Conservation (phyloP, 1,284 basidiomycete genomes). For the Heterobasidion occidentale region DNA sequence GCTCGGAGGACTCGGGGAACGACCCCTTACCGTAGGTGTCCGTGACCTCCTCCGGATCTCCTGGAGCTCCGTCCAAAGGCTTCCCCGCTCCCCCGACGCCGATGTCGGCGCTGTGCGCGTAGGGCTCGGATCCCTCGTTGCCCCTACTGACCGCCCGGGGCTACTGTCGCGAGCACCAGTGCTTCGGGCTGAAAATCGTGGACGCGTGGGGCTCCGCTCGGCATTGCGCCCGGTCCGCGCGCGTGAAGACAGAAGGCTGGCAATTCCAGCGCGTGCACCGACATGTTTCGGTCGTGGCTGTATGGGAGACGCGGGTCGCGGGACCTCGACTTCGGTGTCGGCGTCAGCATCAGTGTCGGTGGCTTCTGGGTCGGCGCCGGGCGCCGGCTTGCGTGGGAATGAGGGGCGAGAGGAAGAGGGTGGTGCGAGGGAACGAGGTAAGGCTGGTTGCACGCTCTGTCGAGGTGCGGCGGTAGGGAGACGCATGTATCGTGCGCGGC, state of each 20-base stretch:
- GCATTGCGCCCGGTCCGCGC: constrained; percentile 24
- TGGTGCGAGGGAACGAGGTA: constrained; percentile 3
- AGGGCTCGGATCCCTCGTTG: constrained; percentile 27
- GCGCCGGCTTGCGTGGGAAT: constrained; percentile 23
- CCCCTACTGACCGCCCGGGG: constrained; percentile 21
- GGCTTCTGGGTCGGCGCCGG: constrained; percentile 16
- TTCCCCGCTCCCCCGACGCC: constrained; percentile 15
- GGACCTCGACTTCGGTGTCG: constrained; percentile 1
- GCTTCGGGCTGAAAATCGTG: constrained; percentile 21
- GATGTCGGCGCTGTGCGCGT: constrained; percentile 27
- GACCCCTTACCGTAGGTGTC: constrained; percentile 29
- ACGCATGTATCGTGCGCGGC: constrained; percentile 62
- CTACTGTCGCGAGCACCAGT: constrained; percentile 18
- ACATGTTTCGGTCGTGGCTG: constrained; percentile 18
- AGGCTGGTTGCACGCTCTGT: constrained; percentile 6
- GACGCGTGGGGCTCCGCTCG: constrained; percentile 17
- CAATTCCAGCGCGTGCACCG: constrained; percentile 19
- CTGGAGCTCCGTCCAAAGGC: constrained; percentile 53
- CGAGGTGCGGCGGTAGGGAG: constrained; percentile 39
- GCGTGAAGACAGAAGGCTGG: constrained; percentile 27
- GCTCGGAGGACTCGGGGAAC: neutral
- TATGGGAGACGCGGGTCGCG: constrained; percentile 16
- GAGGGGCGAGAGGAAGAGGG: constrained; percentile 8
- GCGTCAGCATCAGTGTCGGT: constrained; percentile 20
- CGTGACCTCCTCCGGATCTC: constrained; percentile 40